Percentiles rank a stretch among this genome's conserved stretches.
Conservation (phyloP, 129 eudicot genomes). For the Pittosporum tobira region DNA sequence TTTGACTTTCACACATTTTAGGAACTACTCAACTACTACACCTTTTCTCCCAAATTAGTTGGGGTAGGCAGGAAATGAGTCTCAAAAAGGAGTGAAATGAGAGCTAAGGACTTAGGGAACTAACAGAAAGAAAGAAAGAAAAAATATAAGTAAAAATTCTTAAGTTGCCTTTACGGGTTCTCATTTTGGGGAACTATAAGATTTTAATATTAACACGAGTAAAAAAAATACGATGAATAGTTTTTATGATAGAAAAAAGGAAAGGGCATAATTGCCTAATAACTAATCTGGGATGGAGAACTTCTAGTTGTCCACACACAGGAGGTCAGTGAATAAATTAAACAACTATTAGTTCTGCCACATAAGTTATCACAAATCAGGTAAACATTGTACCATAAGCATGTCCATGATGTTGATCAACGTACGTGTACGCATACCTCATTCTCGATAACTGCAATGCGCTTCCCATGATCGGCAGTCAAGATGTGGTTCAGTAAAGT, state of each 20-base stretch:
- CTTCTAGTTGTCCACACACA: neutral
- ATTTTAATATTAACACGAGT: too few species aligned
- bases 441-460: slow-evolving; percentile 96
- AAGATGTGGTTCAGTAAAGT: slow-evolving; percentile 86
- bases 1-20: slow-evolving; percentile 1
- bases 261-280: too few species aligned
- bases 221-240: too few species aligned
- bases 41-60: too few species aligned
- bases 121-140: neutral
- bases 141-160: too few species aligned
- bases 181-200: too few species aligned
- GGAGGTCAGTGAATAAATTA: neutral
- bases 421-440: slow-evolving; percentile 48
- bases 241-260: too few species aligned
- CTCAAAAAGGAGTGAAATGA: too few species aligned
- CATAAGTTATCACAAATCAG: neutral
- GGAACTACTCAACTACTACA: too few species aligned
- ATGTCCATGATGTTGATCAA: neutral
- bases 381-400: neutral
- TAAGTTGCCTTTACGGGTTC: too few species aligned
- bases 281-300: neutral
- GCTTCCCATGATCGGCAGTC: slow-evolving; percentile 94
- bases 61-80: too few species aligned
- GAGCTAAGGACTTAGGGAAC: too few species aligned
- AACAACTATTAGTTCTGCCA: neutral